Evolutionary conservation across 1,139 yeast species (phyloP).

Genomic region (Saccharomyces hybrid): DNA sequence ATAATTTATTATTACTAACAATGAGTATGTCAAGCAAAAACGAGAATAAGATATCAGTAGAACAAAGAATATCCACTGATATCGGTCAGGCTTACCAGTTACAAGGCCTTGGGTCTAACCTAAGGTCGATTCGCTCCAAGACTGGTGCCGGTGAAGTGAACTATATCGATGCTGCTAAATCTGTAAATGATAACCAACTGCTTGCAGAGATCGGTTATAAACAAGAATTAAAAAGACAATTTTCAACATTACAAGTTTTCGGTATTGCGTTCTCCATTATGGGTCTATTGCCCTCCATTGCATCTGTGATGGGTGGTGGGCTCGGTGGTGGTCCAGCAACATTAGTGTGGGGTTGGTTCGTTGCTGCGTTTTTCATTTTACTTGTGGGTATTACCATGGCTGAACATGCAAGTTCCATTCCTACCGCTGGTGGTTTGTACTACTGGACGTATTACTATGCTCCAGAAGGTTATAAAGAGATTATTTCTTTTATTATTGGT

Average conservation of each 20-base stretch:
- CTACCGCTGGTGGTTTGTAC: conserved; percentile 66
- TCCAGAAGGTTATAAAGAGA: conserved; percentile 39
- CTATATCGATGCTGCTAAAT: conserved; percentile 18
- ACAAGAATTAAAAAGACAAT: conserved; percentile 43
- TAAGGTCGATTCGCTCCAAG: conserved; percentile 9
- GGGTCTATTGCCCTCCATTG: conserved; percentile 46
- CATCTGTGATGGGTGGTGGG: conserved; percentile 34
- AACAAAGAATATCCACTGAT: not conserved
- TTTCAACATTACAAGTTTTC: conserved; percentile 43
- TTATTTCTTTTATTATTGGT: conserved; percentile 51
- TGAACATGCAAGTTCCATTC: conserved; percentile 60
- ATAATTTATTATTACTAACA: not conserved
- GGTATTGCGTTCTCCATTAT: conserved; percentile 46
- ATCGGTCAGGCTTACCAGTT: not conserved
- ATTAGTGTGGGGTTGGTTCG: conserved; percentile 67
- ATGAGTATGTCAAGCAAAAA: not conserved
- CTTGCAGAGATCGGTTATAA: conserved; percentile 49
- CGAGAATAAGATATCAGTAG: not conserved
- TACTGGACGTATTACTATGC: conserved; percentile 54
- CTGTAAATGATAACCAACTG: conserved; percentile 38
- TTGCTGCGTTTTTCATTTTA: conserved; percentile 50
- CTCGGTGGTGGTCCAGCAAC: conserved; percentile 50
- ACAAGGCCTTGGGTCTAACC: not conserved
- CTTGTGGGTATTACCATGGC: conserved; percentile 58
- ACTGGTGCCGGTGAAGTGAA: conserved; percentile 24